These are phyloP conservation scores for Kregervanrija delftensis DNA, from an alignment of 805 yeast species.

Conservation along the genomic window DNA sequence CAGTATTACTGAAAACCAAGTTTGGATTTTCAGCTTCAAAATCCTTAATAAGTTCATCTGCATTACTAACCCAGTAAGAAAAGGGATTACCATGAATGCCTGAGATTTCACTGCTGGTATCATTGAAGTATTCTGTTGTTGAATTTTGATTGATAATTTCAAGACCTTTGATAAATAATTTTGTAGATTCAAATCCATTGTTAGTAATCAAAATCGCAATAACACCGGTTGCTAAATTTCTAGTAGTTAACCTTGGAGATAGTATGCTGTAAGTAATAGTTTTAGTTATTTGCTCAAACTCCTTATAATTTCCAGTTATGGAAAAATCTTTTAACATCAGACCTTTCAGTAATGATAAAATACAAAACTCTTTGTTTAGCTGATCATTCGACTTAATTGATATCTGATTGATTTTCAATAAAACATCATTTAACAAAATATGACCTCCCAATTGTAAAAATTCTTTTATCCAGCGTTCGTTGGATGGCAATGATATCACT, in stretches of 20 bases:
- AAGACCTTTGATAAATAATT: conserved; percentile 10
- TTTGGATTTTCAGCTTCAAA: conserved; percentile 7
- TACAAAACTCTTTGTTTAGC: conserved; percentile 61
- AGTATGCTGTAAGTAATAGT: conserved; percentile 67
- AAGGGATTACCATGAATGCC: conserved; percentile 6
- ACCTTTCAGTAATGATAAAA: conserved; percentile 73
- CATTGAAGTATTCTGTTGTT: not conserved
- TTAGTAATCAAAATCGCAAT: conserved; percentile 40
- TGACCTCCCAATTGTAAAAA: conserved; percentile 83
- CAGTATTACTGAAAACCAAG: conserved; percentile 2
- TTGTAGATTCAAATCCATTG: conserved; percentile 12
- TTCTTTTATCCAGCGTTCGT: conserved; percentile 59
- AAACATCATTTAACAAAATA: conserved; percentile 59
- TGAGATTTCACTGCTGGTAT: not conserved
- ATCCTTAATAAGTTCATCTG: conserved; percentile 11
- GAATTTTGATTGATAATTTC: not conserved
- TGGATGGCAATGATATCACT: conserved; percentile 9
- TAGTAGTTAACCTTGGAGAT: conserved; percentile 68
- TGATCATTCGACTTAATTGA: conserved; percentile 39
- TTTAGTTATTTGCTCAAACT: conserved; percentile 40
- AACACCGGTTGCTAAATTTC: conserved; percentile 76
- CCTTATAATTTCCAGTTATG: conserved; percentile 52
- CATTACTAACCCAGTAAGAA: conserved; percentile 14
- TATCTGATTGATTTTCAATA: conserved; percentile 45
- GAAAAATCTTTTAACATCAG: conserved; percentile 51